A percentile compares a stretch with the other conserved stretches of the same genome.
These are phyloP conservation scores for Penicillium oxalicum DNA, from an alignment of 2,329 filamentous ascomycete genomes.

Conservation along the genomic window DNA sequence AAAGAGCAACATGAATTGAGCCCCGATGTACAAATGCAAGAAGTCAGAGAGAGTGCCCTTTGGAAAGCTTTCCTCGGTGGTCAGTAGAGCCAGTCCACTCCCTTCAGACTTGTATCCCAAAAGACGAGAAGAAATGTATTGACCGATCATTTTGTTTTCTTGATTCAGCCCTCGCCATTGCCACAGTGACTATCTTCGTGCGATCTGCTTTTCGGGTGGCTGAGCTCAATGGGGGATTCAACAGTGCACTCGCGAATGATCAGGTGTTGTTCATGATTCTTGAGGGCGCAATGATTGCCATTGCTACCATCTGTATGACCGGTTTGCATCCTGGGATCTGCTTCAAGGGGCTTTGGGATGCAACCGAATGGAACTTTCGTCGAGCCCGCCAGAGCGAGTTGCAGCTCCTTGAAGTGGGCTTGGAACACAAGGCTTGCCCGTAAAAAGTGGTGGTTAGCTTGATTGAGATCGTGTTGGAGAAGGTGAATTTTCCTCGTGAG, in stretches of 20 bases:
- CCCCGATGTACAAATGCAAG: not conserved
- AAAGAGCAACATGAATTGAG: not conserved
- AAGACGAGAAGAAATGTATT: not conserved
- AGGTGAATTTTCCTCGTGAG: no score
- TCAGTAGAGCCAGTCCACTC: not conserved
- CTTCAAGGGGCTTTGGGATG: not conserved
- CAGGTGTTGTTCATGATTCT: slow-evolving; percentile 48
- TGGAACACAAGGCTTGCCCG: not conserved
- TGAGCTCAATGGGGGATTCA: slow-evolving; percentile 46
- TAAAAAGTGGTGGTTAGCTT: no score
- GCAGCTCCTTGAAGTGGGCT: not conserved
- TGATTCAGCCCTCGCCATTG: slow-evolving; percentile 28
- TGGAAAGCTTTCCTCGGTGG: slow-evolving; percentile 1
- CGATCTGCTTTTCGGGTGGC: slow-evolving; percentile 48
- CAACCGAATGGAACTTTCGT: not conserved
- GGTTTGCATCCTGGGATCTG: slow-evolving; percentile 41
- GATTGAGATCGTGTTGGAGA: no score
- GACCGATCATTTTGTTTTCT: not conserved
- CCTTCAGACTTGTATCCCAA: not conserved
- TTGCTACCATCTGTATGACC: slow-evolving; percentile 43
- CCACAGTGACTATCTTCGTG: slow-evolving; percentile 43
- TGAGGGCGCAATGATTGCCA: slow-evolving; percentile 50
- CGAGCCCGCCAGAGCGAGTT: not conserved
- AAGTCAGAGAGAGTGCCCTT: not conserved
- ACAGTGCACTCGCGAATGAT: slow-evolving; percentile 44